Base-by-base conservation (phyloP, 2,329 filamentous ascomycete species). In the Cladophialophora carrionii region DNA sequence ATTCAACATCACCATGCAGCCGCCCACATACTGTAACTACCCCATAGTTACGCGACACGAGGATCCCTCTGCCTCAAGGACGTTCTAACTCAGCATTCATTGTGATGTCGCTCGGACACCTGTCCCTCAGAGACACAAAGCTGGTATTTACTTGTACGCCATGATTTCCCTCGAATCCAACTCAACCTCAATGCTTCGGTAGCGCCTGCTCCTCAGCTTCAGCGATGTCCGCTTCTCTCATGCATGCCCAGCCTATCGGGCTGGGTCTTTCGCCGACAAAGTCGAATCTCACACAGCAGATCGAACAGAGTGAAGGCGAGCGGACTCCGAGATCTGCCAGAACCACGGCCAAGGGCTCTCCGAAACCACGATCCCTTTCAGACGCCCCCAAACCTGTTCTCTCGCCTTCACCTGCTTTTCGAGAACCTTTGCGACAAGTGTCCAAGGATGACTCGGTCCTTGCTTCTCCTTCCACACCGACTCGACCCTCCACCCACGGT, bases 381-480 rank as follows among this genome's bases (percentile, higher is more conserved):
- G 88, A 90, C 74, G 85, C 86, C 54, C 84, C 86, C 8, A 85
- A 83, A 67, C 80, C 80, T 26, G 80, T 83, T 69, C 77, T 87
- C 20, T 86, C 84, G 4, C 82, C 86, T 3, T 87, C 87, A 43
- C 85, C 87, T 49, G 83, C 86, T 57, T 75, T 85, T 61, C 81
- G 84, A 61, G 80, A 84, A n/a, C 76, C 83, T 48, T 80, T 83
- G 17, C 82, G 55, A 81, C 82, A 68, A 48, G 56, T 70, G 22
- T 88, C 85, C 64, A 90, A 90, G 75, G 88, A 91, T 78, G 89
- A 91, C 73, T 87, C 82, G 73, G 81, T 81, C 61, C 79, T 89
- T 63, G 76, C 79, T 12, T 76, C 77, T 37, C 88, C 89, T n/a
- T 84, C 84, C 55, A 96, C 91, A 7, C 91, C 92, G n/a, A 84